Evolutionary conservation across 2,329 filamentous ascomycete genomes (phyloP).

Genomic region (Pezicula neosporulosa): DNA sequence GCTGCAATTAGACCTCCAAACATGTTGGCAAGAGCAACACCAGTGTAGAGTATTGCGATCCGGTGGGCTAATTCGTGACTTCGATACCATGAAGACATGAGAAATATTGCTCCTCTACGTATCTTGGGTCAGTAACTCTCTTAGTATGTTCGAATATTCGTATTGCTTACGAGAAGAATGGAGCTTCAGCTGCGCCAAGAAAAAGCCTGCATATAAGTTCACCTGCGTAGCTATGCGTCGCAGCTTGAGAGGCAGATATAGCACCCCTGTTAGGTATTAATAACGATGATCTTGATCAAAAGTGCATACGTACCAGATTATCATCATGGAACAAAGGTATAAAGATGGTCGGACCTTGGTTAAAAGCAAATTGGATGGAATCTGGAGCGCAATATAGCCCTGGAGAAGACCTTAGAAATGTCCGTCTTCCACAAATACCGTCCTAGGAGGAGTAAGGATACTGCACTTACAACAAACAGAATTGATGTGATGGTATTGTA

Average conservation of each 20-base stretch:
- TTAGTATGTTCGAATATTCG: not conserved
- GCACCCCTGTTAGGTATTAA: slow-evolving; percentile 13
- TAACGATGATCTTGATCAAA: too few relatives aligned
- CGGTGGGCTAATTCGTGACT: slow-evolving; percentile 35
- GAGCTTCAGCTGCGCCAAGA: slow-evolving; percentile 6
- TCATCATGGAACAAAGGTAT: slow-evolving; percentile 35
- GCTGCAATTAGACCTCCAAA: slow-evolving; percentile 52
- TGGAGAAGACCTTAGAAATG: slow-evolving; percentile 20
- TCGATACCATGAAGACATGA: not conserved
- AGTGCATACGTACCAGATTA: slow-evolving; percentile 21
- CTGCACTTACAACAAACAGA: slow-evolving; percentile 25
- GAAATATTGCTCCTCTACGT: not conserved
- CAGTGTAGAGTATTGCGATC: slow-evolving; percentile 40
- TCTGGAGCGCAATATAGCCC: slow-evolving; percentile 25
- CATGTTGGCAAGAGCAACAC: slow-evolving; percentile 33
- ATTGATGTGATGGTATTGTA: slow-evolving; percentile 21
- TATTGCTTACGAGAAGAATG: slow-evolving; percentile 36
- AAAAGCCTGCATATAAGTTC: slow-evolving; percentile 32
- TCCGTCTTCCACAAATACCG: not conserved
- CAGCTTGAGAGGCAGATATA: slow-evolving; percentile 29
- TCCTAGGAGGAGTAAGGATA: not conserved
- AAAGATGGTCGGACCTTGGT: slow-evolving; percentile 34
- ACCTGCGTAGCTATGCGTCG: slow-evolving; percentile 34
- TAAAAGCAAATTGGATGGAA: slow-evolving; percentile 36
- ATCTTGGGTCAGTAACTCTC: too few relatives aligned